Evolutionary conservation across 176 grass and related monocot species (phyloP).

Genomic region (Juncus effusus): DNA sequence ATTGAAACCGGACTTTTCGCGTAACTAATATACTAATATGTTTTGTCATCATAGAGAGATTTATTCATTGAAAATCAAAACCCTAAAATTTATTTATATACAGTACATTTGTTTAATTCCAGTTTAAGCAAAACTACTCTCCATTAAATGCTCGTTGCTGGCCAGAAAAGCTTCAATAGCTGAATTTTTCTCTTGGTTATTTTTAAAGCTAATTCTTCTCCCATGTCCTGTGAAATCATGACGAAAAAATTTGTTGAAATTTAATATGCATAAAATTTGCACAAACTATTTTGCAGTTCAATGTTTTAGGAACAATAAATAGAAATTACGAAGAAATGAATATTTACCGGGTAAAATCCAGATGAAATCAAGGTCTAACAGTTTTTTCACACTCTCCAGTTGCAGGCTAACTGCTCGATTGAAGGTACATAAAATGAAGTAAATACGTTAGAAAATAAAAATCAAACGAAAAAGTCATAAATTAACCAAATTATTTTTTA

Average conservation of each 20-base stretch:
- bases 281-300: background rate
- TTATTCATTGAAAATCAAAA: too few relatives aligned
- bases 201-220: slow-evolving; percentile 31
- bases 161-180: slow-evolving; percentile 32
- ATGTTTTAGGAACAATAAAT: too few relatives aligned
- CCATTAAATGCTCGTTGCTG: slow-evolving; percentile 19
- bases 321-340: background rate
- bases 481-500: slow-evolving; percentile 11
- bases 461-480: background rate
- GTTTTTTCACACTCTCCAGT: slow-evolving; percentile 64
- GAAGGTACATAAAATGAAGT: background rate
- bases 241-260: background rate
- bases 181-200: slow-evolving; percentile 35
- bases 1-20: too few relatives aligned
- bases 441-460: background rate
- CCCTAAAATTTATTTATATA: too few relatives aligned
- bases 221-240: slow-evolving; percentile 32
- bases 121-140: too few relatives aligned
- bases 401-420: slow-evolving; percentile 49
- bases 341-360: slow-evolving; percentile 67
- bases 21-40: too few relatives aligned
- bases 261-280: background rate
- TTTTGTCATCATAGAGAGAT: too few relatives aligned
- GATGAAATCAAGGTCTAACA: slow-evolving; percentile 45
- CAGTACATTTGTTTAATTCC: too few relatives aligned